These are phyloP conservation scores for Cyclotella choctawhatcheeana DNA, from an alignment of 108 stramenopile genomes.

Conservation along the genomic window DNA sequence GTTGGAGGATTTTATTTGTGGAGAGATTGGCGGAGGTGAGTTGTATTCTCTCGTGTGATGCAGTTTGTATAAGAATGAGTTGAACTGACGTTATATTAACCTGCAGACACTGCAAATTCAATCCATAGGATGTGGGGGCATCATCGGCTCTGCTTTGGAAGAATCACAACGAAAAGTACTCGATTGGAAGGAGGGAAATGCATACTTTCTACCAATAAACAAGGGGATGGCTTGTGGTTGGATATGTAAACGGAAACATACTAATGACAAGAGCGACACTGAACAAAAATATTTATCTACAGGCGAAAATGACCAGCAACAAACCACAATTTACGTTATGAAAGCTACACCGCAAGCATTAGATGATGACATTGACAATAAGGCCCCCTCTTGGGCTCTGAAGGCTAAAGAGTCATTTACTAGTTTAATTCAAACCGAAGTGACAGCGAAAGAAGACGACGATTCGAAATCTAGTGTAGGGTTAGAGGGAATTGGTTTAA, in stretches of 20 bases:
- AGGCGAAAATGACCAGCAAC: no score
- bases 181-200: constrained; percentile 57
- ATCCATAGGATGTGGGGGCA: constrained; percentile 78
- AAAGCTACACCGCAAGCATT: constrained; percentile 16
- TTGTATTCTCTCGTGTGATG: not conserved
- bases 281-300: not conserved
- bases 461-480: no score
- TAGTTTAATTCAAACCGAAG: not conserved
- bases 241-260: constrained; percentile 24
- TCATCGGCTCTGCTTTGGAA: constrained; percentile 72
- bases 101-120: constrained; percentile 30
- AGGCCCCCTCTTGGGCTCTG: constrained; percentile 8
- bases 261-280: not conserved
- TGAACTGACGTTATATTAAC: not conserved
- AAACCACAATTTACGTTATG: not conserved
- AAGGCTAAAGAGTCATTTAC: constrained; percentile 3
- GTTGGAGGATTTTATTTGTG: constrained; percentile 63
- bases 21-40: constrained; percentile 40
- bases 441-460: no score
- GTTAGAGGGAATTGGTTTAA: no score
- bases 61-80: not conserved
- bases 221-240: constrained; percentile 78
- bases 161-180: constrained; percentile 49
- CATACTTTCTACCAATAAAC: constrained; percentile 52
- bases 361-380: not conserved